Percentiles rank a stretch among this genome's conserved stretches.
Evolutionary conservation across 805 yeast species (phyloP).

Genomic region (Metschnikowia matae): DNA sequence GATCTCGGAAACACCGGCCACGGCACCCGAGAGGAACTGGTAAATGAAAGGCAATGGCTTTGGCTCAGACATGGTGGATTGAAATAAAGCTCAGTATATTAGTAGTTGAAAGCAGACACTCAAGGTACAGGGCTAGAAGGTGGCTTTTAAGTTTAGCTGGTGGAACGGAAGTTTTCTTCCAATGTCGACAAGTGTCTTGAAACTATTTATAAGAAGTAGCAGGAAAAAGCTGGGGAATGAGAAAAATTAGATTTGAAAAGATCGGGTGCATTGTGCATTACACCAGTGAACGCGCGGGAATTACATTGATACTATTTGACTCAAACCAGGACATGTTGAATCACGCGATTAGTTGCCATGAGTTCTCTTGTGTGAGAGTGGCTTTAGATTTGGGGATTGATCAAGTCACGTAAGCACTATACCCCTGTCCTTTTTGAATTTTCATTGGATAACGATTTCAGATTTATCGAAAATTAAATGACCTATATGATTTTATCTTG

Average conservation of each 20-base stretch:
- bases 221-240: constrained; percentile 3
- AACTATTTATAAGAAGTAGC: not conserved
- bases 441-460: not conserved
- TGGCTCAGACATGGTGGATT: constrained; percentile 22
- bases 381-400: too few species aligned
- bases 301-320: not conserved
- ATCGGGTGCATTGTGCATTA: not conserved
- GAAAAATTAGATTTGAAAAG: constrained; percentile 1
- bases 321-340: not conserved
- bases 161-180: not conserved
- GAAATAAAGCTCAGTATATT: not conserved
- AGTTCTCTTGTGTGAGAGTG: not conserved
- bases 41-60: constrained; percentile 72
- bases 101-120: not conserved
- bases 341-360: not conserved
- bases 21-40: constrained; percentile 89
- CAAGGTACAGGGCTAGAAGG: not conserved
- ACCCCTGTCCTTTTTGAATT: not conserved
- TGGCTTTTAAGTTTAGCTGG: not conserved
- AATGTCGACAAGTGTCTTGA: not conserved
- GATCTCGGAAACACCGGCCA: constrained; percentile 94
- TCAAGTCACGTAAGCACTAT: too few species aligned
- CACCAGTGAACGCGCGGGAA: constrained; percentile 2
- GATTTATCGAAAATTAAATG: not conserved
- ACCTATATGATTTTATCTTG: too few species aligned